phyloP scores from a whole-genome alignment of 2,329 filamentous ascomycete genomes.

The Pyrenophora tritici-repentis region DNA sequence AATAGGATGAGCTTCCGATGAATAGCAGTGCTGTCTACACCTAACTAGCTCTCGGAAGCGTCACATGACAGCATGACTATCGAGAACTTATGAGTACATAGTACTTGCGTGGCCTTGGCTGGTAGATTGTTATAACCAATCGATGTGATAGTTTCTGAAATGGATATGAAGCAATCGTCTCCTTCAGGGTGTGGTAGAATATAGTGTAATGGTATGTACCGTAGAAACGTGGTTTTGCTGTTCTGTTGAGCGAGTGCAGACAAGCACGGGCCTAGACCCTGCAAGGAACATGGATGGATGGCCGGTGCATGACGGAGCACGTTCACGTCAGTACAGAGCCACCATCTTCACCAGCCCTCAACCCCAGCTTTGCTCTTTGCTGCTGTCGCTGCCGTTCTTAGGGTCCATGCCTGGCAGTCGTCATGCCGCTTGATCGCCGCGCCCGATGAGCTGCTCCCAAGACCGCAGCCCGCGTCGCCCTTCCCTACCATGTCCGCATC shows the following conservation, averaged over 20 bases:
- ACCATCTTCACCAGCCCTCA: slow-evolving; percentile 2
- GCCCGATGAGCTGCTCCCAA: slow-evolving; percentile 40
- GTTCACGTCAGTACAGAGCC: not conserved
- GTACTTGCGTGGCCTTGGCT: too few species aligned
- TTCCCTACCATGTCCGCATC: slow-evolving; percentile 42
- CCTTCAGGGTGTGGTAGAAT: too few species aligned
- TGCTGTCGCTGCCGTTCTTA: slow-evolving; percentile 10
- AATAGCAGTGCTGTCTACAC: too few species aligned
- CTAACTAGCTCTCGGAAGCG: too few species aligned
- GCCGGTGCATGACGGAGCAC: slow-evolving; percentile 14
- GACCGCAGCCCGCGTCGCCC: slow-evolving; percentile 34
- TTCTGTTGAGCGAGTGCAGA: not conserved
- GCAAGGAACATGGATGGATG: not conserved
- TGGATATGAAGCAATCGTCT: too few species aligned
- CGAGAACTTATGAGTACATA: too few species aligned
- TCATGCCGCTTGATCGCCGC: slow-evolving; percentile 34
- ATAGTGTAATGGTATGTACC: too few species aligned
- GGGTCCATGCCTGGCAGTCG: slow-evolving; percentile 21
- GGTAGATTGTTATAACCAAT: too few species aligned
- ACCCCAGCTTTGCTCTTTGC: slow-evolving; percentile 3
- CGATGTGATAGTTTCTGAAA: too few species aligned
- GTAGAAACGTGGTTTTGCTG: too few species aligned
- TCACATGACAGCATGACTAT: too few species aligned
- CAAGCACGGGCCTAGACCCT: slow-evolving; percentile 5
- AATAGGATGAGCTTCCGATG: too few species aligned